Conservation (phyloP, 148 eudicot species). For the Rhododendron mucronatum region DNA sequence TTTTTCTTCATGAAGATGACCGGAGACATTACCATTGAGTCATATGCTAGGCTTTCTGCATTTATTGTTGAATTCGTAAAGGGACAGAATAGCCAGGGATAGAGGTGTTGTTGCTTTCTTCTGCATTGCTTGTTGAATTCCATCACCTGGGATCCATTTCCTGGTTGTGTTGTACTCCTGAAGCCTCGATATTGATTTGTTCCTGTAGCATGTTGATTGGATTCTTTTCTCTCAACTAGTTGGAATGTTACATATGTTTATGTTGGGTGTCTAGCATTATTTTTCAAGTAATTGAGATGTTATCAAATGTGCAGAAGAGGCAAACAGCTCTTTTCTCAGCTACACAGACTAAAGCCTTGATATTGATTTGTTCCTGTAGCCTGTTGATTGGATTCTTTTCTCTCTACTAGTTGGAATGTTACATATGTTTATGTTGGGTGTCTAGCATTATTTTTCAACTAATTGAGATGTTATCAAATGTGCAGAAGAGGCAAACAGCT, state of each 20-base stretch:
- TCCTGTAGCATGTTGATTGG: not conserved
- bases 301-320: slow-evolving; percentile 48
- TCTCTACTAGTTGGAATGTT: not conserved
- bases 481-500: slow-evolving; percentile 88
- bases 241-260: not conserved
- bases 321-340: slow-evolving; percentile 99
- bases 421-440: not conserved
- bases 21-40: not conserved
- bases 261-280: not conserved
- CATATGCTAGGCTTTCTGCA: not conserved
- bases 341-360: slow-evolving; percentile 59
- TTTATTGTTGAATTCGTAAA: not conserved
- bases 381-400: not conserved
- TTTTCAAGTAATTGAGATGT: not conserved
- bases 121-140: not conserved
- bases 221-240: not conserved
- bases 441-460: not conserved
- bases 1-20: not conserved
- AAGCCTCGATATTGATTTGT: not conserved
- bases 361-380: not conserved
- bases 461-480: slow-evolving; percentile 6
- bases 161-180: not conserved
- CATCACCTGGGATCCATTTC: not conserved
- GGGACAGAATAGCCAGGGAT: not conserved
- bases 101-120: slow-evolving; percentile 1